Evolutionary conservation across 1,284 basidiomycete species (phyloP).

Genomic region (Microbotryomycetes sp.): DNA sequence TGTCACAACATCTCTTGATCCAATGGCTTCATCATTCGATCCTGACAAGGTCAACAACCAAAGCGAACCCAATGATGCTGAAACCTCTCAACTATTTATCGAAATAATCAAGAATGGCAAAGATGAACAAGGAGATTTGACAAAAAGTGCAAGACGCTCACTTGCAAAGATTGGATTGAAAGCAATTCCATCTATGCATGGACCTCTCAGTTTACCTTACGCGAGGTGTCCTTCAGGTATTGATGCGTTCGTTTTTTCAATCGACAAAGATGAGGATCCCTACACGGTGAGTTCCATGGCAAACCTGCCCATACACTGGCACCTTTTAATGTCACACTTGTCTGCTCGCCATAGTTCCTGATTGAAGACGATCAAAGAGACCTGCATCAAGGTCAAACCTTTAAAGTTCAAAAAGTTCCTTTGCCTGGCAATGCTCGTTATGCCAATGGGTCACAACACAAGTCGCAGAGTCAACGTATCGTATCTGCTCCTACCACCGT

Average conservation of each 20-base stretch:
- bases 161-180: slow-evolving; percentile 36
- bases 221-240: slow-evolving; percentile 27
- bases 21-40: slow-evolving; percentile 10
- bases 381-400: background rate
- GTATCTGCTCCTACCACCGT: background rate
- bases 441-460: background rate
- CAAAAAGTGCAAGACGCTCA: slow-evolving; percentile 17
- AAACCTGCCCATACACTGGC: no score
- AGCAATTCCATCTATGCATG: slow-evolving; percentile 22
- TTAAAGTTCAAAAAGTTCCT: slow-evolving; percentile 5
- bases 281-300: slow-evolving; percentile 11
- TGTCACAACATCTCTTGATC: slow-evolving; percentile 10
- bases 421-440: slow-evolving; percentile 30
- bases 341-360: background rate
- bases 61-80: background rate
- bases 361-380: background rate
- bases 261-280: slow-evolving; percentile 13
- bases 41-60: background rate
- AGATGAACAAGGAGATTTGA: slow-evolving; percentile 17
- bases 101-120: slow-evolving; percentile 15
- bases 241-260: slow-evolving; percentile 18
- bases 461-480: background rate
- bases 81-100: slow-evolving; percentile 4
- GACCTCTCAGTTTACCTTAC: slow-evolving; percentile 22
- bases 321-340: background rate